Conservation (phyloP, 1,284 basidiomycete species). For the Melampsora abietis-canadensis region DNA sequence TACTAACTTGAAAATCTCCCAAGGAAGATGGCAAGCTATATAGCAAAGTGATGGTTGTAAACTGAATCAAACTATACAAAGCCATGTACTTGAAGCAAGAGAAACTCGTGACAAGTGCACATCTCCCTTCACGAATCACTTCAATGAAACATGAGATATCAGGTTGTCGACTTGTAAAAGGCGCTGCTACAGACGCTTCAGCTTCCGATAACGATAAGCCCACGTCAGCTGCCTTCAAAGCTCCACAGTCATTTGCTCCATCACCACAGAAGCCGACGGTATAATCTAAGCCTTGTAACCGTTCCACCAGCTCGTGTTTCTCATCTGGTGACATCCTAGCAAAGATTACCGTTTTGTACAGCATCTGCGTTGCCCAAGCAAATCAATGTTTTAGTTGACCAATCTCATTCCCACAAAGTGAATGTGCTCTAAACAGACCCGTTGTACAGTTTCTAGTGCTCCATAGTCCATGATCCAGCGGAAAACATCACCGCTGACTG, state of each 20-base stretch:
- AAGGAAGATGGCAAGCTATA: constrained; percentile 95
- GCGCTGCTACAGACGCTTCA: constrained; percentile 97
- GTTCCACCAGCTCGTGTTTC: constrained; percentile 96
- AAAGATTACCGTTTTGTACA: constrained; percentile 96
- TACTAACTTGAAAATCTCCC: constrained; percentile 84
- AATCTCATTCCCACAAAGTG: background rate
- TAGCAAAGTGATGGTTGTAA: constrained; percentile 73
- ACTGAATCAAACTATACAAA: constrained; percentile 59
- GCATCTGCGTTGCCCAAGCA: constrained; percentile 64
- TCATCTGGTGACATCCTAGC: constrained; percentile 99
- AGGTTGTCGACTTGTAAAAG: constrained; percentile 88
- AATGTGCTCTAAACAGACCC: constrained; percentile 60
- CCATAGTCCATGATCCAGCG: constrained; percentile 97
- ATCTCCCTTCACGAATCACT: constrained; percentile 86
- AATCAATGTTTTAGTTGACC: background rate
- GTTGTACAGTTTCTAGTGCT: constrained; percentile 84
- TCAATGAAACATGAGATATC: constrained; percentile 96
- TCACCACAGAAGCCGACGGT: constrained; percentile 98
- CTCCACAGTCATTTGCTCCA: constrained; percentile 97
- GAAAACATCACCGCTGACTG: constrained; percentile 94
- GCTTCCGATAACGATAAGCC: constrained; percentile 95
- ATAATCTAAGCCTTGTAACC: constrained; percentile 86
- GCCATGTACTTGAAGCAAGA: constrained; percentile 98
- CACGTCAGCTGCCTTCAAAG: constrained; percentile 96
- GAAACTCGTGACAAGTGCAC: constrained; percentile 93